A percentile compares a stretch with the other conserved stretches of the same genome.
Evolutionary conservation across 495 filamentous ascomycete genomes (phyloP).

Genomic region (Aspergillus cristatus): DNA sequence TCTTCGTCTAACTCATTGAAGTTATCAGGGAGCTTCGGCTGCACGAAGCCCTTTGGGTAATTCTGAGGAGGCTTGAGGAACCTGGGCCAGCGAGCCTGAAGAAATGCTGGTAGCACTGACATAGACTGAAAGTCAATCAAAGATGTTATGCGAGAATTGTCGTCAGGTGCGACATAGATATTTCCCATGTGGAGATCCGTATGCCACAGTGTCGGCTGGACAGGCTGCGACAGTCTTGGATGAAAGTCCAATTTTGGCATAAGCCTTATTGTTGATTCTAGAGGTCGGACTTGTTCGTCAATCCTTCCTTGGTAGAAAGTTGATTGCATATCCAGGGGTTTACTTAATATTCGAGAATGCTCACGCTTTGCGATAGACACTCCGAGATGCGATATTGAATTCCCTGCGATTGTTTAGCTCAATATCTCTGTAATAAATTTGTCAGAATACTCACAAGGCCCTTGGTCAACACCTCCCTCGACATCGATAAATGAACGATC

Average conservation of each 20-base stretch:
- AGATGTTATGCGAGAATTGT: slow-evolving; percentile 17
- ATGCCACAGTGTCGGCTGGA: slow-evolving; percentile 26
- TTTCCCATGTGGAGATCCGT: slow-evolving; percentile 33
- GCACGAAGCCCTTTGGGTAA: slow-evolving; percentile 17
- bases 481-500: slow-evolving; percentile 11
- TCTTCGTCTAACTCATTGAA: slow-evolving; percentile 22
- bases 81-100: slow-evolving; percentile 22
- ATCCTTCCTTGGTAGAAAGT: slow-evolving; percentile 8
- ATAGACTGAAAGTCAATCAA: slow-evolving; percentile 25
- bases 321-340: neutral
- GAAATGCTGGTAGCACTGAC: slow-evolving; percentile 17
- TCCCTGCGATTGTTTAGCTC: slow-evolving; percentile 14
- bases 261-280: slow-evolving; percentile 11
- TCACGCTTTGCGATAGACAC: slow-evolving; percentile 15
- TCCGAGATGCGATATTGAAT: slow-evolving; percentile 10
- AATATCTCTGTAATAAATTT: slow-evolving; percentile 5
- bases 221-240: slow-evolving; percentile 5
- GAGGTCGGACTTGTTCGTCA: slow-evolving; percentile 11
- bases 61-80: slow-evolving; percentile 22
- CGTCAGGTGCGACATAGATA: slow-evolving; percentile 19
- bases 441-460: slow-evolving; percentile 16
- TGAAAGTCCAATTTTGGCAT: slow-evolving; percentile 15
- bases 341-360: slow-evolving; percentile 9
- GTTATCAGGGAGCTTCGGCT: slow-evolving; percentile 19
- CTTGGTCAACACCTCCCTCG: slow-evolving; percentile 5